Evolutionary conservation across 495 filamentous ascomycete species (phyloP), one percentile per base, ranked within the genome.

Genomic region (Alectoria sarmentosa): DNA sequence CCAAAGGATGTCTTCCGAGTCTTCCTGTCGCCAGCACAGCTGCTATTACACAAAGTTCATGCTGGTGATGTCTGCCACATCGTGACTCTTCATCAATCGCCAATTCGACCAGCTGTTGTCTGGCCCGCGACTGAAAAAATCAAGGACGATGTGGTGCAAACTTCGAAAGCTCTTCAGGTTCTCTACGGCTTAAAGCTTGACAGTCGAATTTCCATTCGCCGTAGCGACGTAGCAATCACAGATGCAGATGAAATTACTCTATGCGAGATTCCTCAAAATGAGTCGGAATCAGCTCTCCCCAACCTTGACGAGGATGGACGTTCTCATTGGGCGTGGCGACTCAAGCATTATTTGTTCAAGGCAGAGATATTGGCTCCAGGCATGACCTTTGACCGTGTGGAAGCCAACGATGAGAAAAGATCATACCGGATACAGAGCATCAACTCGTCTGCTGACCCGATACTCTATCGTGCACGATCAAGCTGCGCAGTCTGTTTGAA

Each of bases 61-160:
- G 76, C 82, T 37, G 89, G 86, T 42, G 82, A 87, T 66, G 65
- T 79, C 1, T 85, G 87, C 65, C 77, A 65, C 19, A 58, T 91
- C 39, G 79, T 78, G 66, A 81, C 72, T 57, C 66, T 75, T 5
- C 75, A 75, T 5, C 74, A 75, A 36, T 73, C 74, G 37, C 44
- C 72, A 3, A 67, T 74, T 10, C 83, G 81, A 58, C 81, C 83
- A 56, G 88, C 85, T 9, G 82, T 88, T 62, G 83, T 84, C 19
- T 90, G 87, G 85, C 79, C 80, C 52, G 83, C 86, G 26, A 66
- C 79, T 6, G 85, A 89, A 65, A 85, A 83, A 66, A 79, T 88
- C 48, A 82, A 86, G 68, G 85, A 81, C 62, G 78, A 83, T 34
- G 78, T 88, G 34, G 78, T 86, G 7, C 85, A 88, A 73, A 83